A percentile compares a stretch with the other conserved stretches of the same genome.
phyloP scores from a whole-genome alignment of 1,139 yeast genomes.

The Magnusiomyces sp. region DNA sequence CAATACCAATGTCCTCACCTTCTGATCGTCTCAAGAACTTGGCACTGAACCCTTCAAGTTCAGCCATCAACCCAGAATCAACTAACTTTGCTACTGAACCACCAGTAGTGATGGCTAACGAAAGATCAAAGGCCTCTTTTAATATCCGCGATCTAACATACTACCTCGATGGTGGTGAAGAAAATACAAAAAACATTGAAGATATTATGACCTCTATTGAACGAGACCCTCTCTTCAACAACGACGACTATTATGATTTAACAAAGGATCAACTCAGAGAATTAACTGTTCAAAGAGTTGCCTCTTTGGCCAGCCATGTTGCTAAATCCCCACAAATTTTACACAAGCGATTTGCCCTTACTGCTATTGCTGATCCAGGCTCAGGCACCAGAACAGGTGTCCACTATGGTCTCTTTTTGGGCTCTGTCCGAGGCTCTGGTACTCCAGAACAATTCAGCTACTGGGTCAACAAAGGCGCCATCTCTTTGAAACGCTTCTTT shows the following conservation, averaged over 20 bases:
- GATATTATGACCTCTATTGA: constrained; percentile 39
- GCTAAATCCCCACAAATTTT: background rate
- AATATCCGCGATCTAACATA: constrained; percentile 37
- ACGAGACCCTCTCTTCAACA: constrained; percentile 43
- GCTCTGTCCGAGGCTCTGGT: constrained; percentile 63
- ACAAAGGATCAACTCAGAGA: constrained; percentile 42
- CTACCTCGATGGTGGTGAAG: constrained; percentile 44
- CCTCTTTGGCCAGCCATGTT: constrained; percentile 37
- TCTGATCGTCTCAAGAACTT: constrained; percentile 3
- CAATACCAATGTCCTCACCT: background rate
- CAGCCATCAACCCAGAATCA: constrained; percentile 16
- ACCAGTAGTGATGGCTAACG: constrained; percentile 28
- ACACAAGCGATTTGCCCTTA: constrained; percentile 31
- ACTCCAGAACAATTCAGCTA: constrained; percentile 48
- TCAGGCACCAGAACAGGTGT: constrained; percentile 58
- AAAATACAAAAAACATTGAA: constrained; percentile 36
- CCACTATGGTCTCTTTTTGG: constrained; percentile 59
- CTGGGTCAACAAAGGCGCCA: constrained; percentile 71
- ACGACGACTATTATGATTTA: constrained; percentile 40
- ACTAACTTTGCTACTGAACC: constrained; percentile 18
- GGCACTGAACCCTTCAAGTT: constrained; percentile 2
- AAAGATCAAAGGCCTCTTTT: constrained; percentile 37
- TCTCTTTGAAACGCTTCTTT: constrained; percentile 52
- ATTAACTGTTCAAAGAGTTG: constrained; percentile 40
- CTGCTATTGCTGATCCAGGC: constrained; percentile 45